phyloP scores from a whole-genome alignment of 768 basidiomycete genomes.

The Phaffia tasmanica region DNA sequence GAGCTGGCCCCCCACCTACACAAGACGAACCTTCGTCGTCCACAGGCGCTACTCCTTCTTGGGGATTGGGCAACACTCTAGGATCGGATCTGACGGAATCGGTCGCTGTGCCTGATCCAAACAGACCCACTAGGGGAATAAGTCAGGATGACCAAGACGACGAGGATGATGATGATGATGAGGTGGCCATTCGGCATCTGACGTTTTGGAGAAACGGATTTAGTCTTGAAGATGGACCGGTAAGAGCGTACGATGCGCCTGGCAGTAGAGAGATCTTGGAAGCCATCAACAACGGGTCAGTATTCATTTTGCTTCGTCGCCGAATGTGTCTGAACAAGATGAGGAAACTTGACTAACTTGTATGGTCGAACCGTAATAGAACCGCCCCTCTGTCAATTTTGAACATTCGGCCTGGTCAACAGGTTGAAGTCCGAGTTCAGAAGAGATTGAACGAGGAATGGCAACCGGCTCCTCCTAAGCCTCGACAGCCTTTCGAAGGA shows the following conservation, averaged over 20 bases:
- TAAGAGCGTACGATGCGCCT: conserved; percentile 74
- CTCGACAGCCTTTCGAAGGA: conserved; percentile 52
- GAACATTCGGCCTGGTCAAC: conserved; percentile 62
- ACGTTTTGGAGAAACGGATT: conserved; percentile 94
- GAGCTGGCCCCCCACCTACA: conserved; percentile 12
- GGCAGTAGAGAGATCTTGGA: conserved; percentile 55
- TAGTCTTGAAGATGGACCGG: conserved; percentile 73
- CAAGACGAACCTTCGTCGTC: conserved; percentile 17
- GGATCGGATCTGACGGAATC: conserved; percentile 85
- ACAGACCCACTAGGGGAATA: conserved; percentile 36
- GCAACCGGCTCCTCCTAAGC: conserved; percentile 46
- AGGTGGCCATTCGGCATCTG: conserved; percentile 57
- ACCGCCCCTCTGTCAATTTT: conserved; percentile 68
- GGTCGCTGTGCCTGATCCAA: conserved; percentile 62
- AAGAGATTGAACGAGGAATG: conserved; percentile 64
- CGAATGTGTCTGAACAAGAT: background rate
- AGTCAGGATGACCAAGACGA: conserved; percentile 28
- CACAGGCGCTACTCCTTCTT: conserved; percentile 39
- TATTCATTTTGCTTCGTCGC: conserved; percentile 21
- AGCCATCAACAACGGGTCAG: conserved; percentile 68
- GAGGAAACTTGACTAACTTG: background rate
- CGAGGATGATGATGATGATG: conserved; percentile 43
- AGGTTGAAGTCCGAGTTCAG: conserved; percentile 67
- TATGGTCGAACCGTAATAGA: conserved; percentile 37
- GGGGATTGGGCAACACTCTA: conserved; percentile 67